Evolutionary conservation across 305 asterid species (phyloP), one percentile per base, ranked within the genome.

Genomic region (Caryopteris hybrid): DNA sequence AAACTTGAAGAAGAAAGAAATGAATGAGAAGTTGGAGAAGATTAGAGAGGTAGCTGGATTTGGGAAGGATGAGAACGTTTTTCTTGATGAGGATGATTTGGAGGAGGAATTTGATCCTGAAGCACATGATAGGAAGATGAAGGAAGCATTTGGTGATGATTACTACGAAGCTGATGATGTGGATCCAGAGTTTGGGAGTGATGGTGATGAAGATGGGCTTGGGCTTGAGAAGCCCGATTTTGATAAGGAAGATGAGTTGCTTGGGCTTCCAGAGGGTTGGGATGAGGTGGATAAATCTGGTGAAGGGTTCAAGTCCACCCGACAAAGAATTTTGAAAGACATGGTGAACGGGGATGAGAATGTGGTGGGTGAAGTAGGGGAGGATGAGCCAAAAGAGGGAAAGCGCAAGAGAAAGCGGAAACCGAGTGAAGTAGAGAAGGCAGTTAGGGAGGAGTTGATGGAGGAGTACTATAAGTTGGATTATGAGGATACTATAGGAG

Each of bases 401-500:
- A 84, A 87, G 74, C 74, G 82, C 58, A 89, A 84, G 85, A 85
- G 84, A 74, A 88, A 91, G 71, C 72, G 87, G 14, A 86, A 81
- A 27, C 59, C 77, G n/a, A 84, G 87, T 66, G 93, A 78, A 10
- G 83, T 77, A 12, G 92, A 85, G 80, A 80, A 86, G 75, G 89
- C 85, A 4, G 83, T 81, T 61, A 78, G 70, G 53, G 89, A 86
- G 66, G 77, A 85, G 71, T 72, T 85, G 68, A 56, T 93, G 95
- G 97, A 93, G 53, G 99, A 93, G 80, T 93, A 90, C 56, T 82
- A 90, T 81, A 88, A 88, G 80, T 78, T 93, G 85, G 97, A 90
- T 70, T 90, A 88, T 69, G 99, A 93, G 73, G 99, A 81, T 59
- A 85, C 94, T 5, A 73, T 90, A 9, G 99, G 90, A 8, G 97